Evolutionary conservation across 345 rosid genomes (phyloP), one percentile per base, ranked within the genome.

Genomic region (Eucalyptus fibrosa): DNA sequence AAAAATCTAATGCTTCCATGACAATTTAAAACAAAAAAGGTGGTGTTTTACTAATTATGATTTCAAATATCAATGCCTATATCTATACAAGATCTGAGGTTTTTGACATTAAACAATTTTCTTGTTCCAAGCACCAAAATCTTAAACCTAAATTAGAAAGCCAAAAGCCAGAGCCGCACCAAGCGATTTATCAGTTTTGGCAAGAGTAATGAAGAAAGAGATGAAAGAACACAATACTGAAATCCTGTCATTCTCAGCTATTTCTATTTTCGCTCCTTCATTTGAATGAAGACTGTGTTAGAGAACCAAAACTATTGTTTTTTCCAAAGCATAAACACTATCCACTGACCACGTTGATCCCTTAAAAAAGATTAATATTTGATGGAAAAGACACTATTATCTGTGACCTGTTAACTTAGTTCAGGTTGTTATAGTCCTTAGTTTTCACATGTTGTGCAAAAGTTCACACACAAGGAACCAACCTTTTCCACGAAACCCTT

Each of bases 401-500:
- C 81, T 69, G 81, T 69, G 44, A 69, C 81, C 40, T 34, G 44
- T 18, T 23, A 49, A 50, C 51, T 55, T 50, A 8, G 87, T 21
- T 72, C 32, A 77, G 77, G 53, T 65, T 42, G 49, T 72, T 26
- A 69, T 47, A 88, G 26, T 88, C 40, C 85, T 28, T 44, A 26
- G 50, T 23, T 42, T 34, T 47, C 23, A 88, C 72, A 88, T 19
- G 42, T 26, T 60, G 32, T 18, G 45, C 77, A 86, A 45, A 67
- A 69, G 44, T 69, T 69, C 23, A 88, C 26, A 3, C 45, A 72
- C 12, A 17, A n/a, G 87, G n/a, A 32, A 87, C 91, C 51, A 87
- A 96, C 99, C 99, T 94, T 90, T 77, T 19, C 91, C 86, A 92
- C 87, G 59, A 95, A 89, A 49, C 30, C 69, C 81, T 89, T 87